Percentiles rank a stretch among this genome's conserved stretches.
These are phyloP conservation scores for Pyrus betulifolia DNA, from an alignment of 306 rosid species.

Conservation along the genomic window DNA sequence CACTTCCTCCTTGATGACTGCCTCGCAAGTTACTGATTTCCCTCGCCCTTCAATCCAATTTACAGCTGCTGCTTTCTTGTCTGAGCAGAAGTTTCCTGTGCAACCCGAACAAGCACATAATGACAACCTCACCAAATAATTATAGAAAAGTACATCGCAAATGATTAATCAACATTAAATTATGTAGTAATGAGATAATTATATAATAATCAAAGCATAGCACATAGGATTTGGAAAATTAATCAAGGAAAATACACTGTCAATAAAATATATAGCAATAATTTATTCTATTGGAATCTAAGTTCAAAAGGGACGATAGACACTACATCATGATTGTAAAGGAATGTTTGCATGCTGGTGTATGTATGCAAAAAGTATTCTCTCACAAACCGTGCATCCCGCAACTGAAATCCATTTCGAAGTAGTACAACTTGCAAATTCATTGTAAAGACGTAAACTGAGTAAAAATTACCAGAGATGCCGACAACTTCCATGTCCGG, in stretches of 20 bases:
- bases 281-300: background rate
- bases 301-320: background rate
- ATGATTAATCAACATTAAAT: background rate
- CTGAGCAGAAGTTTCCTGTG: constrained; percentile 27
- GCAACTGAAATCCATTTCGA: background rate
- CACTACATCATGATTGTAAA: background rate
- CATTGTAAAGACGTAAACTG: background rate
- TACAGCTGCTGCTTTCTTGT: constrained; percentile 28
- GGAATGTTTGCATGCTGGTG: background rate
- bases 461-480: constrained; percentile 14
- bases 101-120: background rate
- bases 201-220: background rate
- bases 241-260: background rate
- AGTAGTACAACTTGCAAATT: background rate
- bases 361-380: background rate
- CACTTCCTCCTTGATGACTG: constrained; percentile 14
- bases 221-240: background rate
- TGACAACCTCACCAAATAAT: background rate
- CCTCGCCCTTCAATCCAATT: constrained; percentile 32
- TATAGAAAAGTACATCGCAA: background rate
- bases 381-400: too few species aligned
- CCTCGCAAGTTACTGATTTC: constrained; percentile 22
- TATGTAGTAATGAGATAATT: background rate
- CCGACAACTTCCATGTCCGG: constrained; percentile 27
- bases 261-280: background rate